Evolutionary conservation across 305 asterid genomes (phyloP).

Genomic region (Lippia alba): DNA sequence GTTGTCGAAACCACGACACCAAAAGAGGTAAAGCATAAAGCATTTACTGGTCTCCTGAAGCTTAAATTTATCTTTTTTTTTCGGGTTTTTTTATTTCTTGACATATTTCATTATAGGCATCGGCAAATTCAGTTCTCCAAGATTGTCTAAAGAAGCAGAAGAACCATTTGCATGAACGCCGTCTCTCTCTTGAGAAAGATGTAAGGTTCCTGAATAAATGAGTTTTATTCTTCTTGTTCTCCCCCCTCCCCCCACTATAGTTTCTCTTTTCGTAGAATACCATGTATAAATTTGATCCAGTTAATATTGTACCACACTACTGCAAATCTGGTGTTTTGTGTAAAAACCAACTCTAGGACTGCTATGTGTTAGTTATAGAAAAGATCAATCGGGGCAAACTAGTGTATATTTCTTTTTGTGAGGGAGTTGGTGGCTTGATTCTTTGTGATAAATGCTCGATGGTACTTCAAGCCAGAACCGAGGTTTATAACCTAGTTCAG

Average conservation of each 20-base stretch:
- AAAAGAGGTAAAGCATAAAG: conserved; percentile 60
- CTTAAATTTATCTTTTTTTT: conserved; percentile 22
- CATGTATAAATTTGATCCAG: too few relatives aligned
- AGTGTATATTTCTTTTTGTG: background rate
- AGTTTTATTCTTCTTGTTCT: background rate
- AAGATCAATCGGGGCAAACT: background rate
- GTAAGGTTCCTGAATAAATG: conserved; percentile 48
- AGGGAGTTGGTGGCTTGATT: background rate
- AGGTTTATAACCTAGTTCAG: background rate
- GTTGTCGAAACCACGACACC: conserved; percentile 66
- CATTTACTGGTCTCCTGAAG: conserved; percentile 24
- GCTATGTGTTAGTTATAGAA: background rate
- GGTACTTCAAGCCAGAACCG: background rate
- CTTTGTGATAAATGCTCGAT: background rate
- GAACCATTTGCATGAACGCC: conserved; percentile 72
- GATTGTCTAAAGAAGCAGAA: conserved; percentile 68
- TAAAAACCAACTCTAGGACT: background rate
- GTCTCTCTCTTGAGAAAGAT: conserved; percentile 82
- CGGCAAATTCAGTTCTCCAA: conserved; percentile 56
- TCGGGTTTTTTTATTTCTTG: conserved; percentile 22
- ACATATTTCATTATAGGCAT: conserved; percentile 51
- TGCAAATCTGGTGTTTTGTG: background rate
- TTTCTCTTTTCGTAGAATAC: conserved; percentile 11
- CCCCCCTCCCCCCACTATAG: background rate
- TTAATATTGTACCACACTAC: background rate